Evolutionary conservation across 306 rosid species (phyloP).

Genomic region (Dryas drummondii): DNA sequence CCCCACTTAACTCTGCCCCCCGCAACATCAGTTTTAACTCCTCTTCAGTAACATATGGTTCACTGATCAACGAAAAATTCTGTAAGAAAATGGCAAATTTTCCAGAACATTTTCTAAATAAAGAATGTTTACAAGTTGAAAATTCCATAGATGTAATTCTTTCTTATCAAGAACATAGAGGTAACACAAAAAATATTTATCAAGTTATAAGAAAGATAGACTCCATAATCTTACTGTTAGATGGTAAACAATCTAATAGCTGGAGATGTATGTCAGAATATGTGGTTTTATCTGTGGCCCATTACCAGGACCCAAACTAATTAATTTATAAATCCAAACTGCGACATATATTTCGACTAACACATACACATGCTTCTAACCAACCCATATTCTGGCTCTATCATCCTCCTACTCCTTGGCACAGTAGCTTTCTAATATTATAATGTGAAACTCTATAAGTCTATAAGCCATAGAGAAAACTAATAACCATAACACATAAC

Average conservation of each 20-base stretch:
- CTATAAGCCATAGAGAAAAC: not conserved
- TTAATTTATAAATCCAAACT: conserved; percentile 21
- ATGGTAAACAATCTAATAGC: not conserved
- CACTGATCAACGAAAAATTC: conserved; percentile 42
- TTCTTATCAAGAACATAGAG: not conserved
- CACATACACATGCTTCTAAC: not conserved
- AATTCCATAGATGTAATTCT: not conserved
- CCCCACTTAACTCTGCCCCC: conserved; percentile 99
- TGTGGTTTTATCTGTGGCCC: not conserved
- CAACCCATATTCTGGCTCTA: not conserved
- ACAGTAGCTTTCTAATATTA: not conserved
- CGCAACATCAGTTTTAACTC: conserved; percentile 96
- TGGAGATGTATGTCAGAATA: not conserved
- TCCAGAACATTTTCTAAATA: not conserved
- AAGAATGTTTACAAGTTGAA: not conserved
- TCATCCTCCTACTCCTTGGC: not conserved
- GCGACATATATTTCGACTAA: not conserved
- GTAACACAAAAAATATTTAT: not conserved
- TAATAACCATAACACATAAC: not conserved
- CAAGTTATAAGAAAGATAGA: not conserved
- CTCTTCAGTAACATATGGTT: conserved; percentile 97
- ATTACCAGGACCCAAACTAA: too few relatives aligned
- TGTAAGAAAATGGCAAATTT: not conserved
- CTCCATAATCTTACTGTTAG: not conserved
- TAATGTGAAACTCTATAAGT: not conserved